Base-by-base conservation (phyloP, 306 rosid species). In the Canavalia ensiformis region DNA sequence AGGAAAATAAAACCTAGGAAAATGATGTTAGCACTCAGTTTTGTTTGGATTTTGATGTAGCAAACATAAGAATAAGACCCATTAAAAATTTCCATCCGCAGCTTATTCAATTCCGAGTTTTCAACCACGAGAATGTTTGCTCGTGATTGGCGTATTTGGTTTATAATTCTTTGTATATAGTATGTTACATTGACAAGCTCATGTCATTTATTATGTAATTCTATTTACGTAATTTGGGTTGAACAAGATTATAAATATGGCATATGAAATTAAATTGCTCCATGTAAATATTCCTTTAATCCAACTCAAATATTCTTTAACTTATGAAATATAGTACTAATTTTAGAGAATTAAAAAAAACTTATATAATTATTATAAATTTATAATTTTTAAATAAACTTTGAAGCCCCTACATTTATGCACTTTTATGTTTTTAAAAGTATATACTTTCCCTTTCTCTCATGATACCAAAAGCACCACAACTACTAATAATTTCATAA, bases 41-140 rank as follows among this genome's bases (percentile, higher is more conserved):
- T 33, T 77, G 59, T 62, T 77, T 60, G 10, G 68, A 76, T 39
- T 55, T 75, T 67, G 52, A 75, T 57, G 76, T 59, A 50, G 58
- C 28, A 49, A 47, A 49, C 45, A 71, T 13, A 28, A 28, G 81
- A 68, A 47, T n/a, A 47, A 35, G 63, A 75, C 86, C 66, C 51
- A 7, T 49, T 11, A 3, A 59, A 59, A 67, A 18, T 75, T 82
- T 76, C 64, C 37, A 47, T 60, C 54, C 64, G 10, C 74, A 18
- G 9, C 47, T 47, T 60, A 18, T 60, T 76, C 12, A 82, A 69
- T 74, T 65, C 56, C 7, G 46, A 46, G 39, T 25, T 49, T 31
- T 42, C 78, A 41, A 13, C 63, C 42, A 3, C 2, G 30, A 83
- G 82, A 76, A 76, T 83, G 69, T 83, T 77, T 60, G 69, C 37